These are phyloP conservation scores for Leptographium lundbergii DNA, from an alignment of 2,329 filamentous ascomycete species.

Conservation along the genomic window DNA sequence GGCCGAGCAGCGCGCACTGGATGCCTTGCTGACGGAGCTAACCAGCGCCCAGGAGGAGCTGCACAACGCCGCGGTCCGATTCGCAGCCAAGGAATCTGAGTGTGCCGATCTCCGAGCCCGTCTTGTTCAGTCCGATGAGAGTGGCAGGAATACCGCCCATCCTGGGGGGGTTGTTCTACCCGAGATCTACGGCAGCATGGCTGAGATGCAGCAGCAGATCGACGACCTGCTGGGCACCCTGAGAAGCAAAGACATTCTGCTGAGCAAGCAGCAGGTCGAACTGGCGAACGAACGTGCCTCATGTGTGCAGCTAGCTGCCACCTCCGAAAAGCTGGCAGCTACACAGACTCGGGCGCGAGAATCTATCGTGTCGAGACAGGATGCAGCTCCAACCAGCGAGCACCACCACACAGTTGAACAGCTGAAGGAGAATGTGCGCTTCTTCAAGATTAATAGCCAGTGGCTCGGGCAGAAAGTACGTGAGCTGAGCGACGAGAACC, in stretches of 20 bases:
- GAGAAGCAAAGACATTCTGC: background rate
- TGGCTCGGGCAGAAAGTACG: background rate
- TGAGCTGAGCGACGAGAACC: background rate
- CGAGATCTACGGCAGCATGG: background rate
- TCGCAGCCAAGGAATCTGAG: background rate
- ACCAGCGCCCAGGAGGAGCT: background rate
- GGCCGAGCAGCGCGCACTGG: background rate
- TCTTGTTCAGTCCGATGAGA: background rate
- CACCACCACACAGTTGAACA: background rate
- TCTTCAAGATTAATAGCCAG: constrained; percentile 1
- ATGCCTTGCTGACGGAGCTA: background rate
- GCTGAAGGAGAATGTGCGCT: background rate
- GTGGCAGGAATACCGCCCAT: background rate
- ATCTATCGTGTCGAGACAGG: background rate
- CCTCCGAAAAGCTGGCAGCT: background rate
- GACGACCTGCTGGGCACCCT: background rate
- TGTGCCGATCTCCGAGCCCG: background rate
- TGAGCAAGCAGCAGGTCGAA: background rate
- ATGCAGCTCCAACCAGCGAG: background rate
- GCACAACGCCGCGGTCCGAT: background rate
- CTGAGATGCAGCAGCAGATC: background rate
- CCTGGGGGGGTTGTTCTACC: too few relatives aligned
- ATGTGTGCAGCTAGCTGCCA: background rate
- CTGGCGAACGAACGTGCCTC: background rate
- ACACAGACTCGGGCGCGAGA: background rate